Evolutionary conservation across 495 filamentous ascomycete genomes (phyloP), one percentile per base, ranked within the genome.

Genomic region (Penicillium ucsense): DNA sequence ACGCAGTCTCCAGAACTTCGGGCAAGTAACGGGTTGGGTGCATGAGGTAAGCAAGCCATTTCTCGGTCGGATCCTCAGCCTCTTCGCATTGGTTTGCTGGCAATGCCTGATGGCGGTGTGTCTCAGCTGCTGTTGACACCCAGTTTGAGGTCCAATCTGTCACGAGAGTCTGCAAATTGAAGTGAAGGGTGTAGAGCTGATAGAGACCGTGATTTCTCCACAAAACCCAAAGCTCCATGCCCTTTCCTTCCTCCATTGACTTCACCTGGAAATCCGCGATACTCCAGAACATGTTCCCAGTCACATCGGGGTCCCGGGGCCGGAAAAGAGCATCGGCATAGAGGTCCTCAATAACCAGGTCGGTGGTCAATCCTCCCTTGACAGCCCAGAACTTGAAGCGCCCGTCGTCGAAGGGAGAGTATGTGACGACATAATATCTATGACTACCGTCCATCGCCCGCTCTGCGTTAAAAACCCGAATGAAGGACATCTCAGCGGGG

Each of bases 311-410:
- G 40, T 83, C 72, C 30, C 76, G 75, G 0, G 94, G 88, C 38
- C 80, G 68, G 30, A 99, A 73, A 4, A 64, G 61, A 8, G 65
- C 45, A 27, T 77, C 73, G 0, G 84, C 72, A 45, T 82, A 87
- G 27, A 87, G 63, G 57, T 95, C 90, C 44, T 75, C 72, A 11
- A 94, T 73, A 7, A 80, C 77, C 6, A 86, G 60, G 5, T 74
- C 75, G 12, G 77, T 77, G 32, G 76, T 75, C 38, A 81, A 72
- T 30, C 82, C 77, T 10, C 82, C 78, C 47, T 76, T 74, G 3
- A 89, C 76, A 43, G 78, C 82, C 88, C 90, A 99, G 65, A 99
- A 90, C 65, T 96, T 97, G 77, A 99, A 96, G 53, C 89, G 82
- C 28, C 88, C 87, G 59, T 89, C 73, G 48, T 86, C 81, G 56